These are phyloP conservation scores for Anastatica hierochuntica DNA, from an alignment of 345 rosid species.

Conservation along the genomic window DNA sequence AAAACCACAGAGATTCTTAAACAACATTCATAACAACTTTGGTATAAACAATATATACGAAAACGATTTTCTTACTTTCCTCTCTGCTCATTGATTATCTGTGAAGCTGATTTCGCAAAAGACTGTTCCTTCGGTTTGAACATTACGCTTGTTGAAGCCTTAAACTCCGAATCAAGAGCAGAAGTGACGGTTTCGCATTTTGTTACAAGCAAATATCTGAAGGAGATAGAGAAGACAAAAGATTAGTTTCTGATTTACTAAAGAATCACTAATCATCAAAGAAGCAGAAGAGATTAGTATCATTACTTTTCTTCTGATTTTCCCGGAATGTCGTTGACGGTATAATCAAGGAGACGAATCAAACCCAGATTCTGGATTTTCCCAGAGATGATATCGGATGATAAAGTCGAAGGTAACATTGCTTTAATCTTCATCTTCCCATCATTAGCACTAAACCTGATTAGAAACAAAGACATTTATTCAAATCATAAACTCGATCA, in stretches of 20 bases:
- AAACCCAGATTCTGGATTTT: constrained; percentile 68
- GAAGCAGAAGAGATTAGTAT: neutral
- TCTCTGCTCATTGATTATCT: constrained; percentile 60
- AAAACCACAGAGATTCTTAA: constrained; percentile 1
- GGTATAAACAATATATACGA: neutral
- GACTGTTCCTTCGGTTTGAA: constrained; percentile 65
- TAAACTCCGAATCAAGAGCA: constrained; percentile 58
- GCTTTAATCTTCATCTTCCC: constrained; percentile 63
- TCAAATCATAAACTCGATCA: too few relatives aligned
- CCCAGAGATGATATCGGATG: constrained; percentile 56
- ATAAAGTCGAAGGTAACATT: constrained; percentile 46
- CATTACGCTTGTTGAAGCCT: constrained; percentile 29
- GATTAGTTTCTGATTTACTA: neutral
- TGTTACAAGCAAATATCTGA: constrained; percentile 60
- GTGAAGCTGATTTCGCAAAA: constrained; percentile 71
- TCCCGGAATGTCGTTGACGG: constrained; percentile 76
- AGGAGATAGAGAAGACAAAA: constrained; percentile 9
- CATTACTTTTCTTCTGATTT: constrained; percentile 53
- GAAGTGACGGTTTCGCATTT: constrained; percentile 68
- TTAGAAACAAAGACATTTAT: too few relatives aligned
- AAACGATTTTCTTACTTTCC: constrained; percentile 41
- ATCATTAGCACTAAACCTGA: constrained; percentile 72
- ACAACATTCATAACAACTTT: neutral
- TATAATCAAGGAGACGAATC: constrained; percentile 54
- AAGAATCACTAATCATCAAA: too few relatives aligned